Base-by-base conservation (phyloP, 176 grass and related monocot species). In the Bromus sterilis region DNA sequence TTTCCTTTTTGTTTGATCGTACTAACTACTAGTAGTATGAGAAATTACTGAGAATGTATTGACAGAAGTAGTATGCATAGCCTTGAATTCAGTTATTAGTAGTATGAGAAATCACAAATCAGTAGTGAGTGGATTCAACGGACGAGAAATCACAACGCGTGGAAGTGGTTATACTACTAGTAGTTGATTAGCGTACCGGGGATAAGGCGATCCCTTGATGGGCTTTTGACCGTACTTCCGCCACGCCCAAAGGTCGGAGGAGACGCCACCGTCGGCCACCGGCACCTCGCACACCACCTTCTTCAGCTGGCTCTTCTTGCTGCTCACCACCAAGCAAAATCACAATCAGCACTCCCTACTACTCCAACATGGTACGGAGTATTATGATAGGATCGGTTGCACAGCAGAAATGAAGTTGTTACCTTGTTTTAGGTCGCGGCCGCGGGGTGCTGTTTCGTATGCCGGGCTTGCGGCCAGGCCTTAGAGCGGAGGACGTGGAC, bases 211-310 rank as follows among this genome's bases (percentile, higher is more conserved):
- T 29, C 97, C 97, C 42, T 99, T 99, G 87, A 99, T 99, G 64
- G 97, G 97, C 80, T 99, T 99, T 79, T 99, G 97, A n/a, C 97
- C 97, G 30, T 99, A 99, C 82, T 99, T 99, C n/a, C 97, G 91
- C 97, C 97, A 99, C 32, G 97, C 93, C 97, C 97, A 99, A 63
- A 91, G 71, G 82, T 99, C 97, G 35, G 82, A 84, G 23, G 97
- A 84, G 66, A 84, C 84, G 60, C 89, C 79, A 44, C 88, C 87
- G 46, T 93, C 97, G 3, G 84, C 87, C 77, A 79, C 89, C 36
- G 97, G 97, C 43, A 99, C 86, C 78, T 93, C 91, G 67, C 84
- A 72, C 84, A 99, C 96, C 76, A 90, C 85, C 79, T 91, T 99
- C 84, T 96, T 94, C 57, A 84, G 89, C 74, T 95, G 91, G 76